phyloP scores from a whole-genome alignment of 176 grass and related monocot species.

The Oryza brachyantha region DNA sequence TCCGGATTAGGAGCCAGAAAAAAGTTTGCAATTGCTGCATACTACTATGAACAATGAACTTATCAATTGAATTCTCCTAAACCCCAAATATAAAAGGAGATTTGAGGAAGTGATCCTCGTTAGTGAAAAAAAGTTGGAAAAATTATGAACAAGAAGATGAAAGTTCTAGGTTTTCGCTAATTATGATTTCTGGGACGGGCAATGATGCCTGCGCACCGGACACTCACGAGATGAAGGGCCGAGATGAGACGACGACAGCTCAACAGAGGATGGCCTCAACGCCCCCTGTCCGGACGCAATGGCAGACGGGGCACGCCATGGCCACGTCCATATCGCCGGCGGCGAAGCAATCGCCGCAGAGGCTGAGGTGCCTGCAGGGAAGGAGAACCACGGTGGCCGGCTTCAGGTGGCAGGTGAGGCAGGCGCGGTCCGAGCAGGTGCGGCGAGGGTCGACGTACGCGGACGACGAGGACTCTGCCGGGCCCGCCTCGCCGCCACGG shows the following conservation, averaged over 20 bases:
- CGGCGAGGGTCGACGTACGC: slow-evolving; percentile 65
- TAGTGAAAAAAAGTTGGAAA: not conserved
- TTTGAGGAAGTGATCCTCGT: slow-evolving; percentile 8
- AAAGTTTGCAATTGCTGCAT: not conserved
- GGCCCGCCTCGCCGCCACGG: slow-evolving; percentile 7
- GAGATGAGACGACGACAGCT: not conserved
- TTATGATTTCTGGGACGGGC: not conserved
- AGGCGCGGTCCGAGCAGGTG: slow-evolving; percentile 30
- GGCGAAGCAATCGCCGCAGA: slow-evolving; percentile 68
- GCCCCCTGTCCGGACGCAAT: slow-evolving; percentile 67
- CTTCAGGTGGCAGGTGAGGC: slow-evolving; percentile 44
- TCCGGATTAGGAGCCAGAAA: not conserved
- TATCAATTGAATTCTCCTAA: slow-evolving; percentile 65
- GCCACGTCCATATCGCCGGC: slow-evolving; percentile 31
- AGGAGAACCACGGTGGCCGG: slow-evolving; percentile 67
- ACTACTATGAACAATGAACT: slow-evolving; percentile 44
- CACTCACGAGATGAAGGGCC: slow-evolving; percentile 18
- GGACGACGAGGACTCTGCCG: slow-evolving; percentile 46
- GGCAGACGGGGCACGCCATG: slow-evolving; percentile 75
- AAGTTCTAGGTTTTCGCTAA: slow-evolving; percentile 13
- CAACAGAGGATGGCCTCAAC: slow-evolving; percentile 71
- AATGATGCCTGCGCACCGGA: slow-evolving; percentile 13
- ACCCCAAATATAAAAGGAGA: slow-evolving; percentile 18
- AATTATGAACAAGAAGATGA: slow-evolving; percentile 33
- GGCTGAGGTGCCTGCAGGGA: slow-evolving; percentile 73